Evolutionary conservation across 768 basidiomycete genomes (phyloP).

Genomic region (Suillus cothurnatus): DNA sequence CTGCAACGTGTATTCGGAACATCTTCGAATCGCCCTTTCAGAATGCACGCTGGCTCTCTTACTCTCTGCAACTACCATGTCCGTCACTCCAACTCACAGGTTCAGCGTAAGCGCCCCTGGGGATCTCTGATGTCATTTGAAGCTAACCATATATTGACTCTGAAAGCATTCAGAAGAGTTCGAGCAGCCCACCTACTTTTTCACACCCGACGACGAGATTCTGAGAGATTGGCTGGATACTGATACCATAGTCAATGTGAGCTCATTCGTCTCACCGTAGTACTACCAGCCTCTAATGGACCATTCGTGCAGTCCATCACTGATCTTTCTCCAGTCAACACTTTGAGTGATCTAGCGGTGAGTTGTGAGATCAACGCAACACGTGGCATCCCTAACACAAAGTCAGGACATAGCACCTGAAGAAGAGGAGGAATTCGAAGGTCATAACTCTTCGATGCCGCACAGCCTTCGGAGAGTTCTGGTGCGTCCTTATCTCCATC

Average conservation of each 20-base stretch:
- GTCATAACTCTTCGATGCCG: constrained; percentile 30
- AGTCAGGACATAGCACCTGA: constrained; percentile 32
- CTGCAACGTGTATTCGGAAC: constrained; percentile 7
- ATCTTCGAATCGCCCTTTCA: constrained; percentile 10
- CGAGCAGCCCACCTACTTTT: constrained; percentile 9
- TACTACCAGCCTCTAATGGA: constrained; percentile 9
- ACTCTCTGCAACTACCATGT: constrained; percentile 12
- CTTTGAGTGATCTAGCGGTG: constrained; percentile 31
- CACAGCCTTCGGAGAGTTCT: constrained; percentile 31
- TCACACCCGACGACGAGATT: constrained; percentile 15
- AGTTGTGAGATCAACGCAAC: constrained; percentile 24
- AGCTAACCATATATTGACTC: constrained; percentile 3
- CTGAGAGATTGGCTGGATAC: constrained; percentile 27
- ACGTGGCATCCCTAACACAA: constrained; percentile 22
- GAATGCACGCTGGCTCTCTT: constrained; percentile 11
- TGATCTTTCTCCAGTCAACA: constrained; percentile 25
- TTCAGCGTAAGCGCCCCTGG: constrained; percentile 11
- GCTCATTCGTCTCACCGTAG: constrained; percentile 4
- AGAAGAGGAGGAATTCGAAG: constrained; percentile 26
- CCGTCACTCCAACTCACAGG: constrained; percentile 10
- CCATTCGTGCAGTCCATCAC: constrained; percentile 17
- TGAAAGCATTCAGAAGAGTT: constrained; percentile 13
- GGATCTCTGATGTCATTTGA: not conserved
- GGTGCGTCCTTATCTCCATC: constrained; percentile 19
- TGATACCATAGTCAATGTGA: constrained; percentile 31